Evolutionary conservation across 176 grass and related monocot species (phyloP).

Genomic region (Bothriochloa decipiens): DNA sequence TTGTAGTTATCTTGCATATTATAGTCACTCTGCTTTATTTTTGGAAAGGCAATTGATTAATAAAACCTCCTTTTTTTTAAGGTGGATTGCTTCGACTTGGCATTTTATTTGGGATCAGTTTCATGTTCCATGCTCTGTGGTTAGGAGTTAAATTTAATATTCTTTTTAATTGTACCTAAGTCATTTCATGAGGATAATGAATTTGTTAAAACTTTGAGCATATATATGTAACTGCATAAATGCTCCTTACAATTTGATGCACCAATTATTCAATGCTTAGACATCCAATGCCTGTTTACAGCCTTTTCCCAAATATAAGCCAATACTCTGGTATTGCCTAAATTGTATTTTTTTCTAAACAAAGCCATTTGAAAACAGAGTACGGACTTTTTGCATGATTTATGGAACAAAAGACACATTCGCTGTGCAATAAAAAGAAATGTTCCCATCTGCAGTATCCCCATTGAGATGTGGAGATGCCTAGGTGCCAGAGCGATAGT

Average conservation of each 20-base stretch:
- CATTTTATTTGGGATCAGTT: neutral
- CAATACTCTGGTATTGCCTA: neutral
- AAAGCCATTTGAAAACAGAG: neutral
- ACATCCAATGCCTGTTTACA: neutral
- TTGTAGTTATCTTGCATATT: neutral
- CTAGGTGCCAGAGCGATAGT: too few relatives aligned
- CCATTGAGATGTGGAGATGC: too few relatives aligned
- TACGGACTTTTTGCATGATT: neutral
- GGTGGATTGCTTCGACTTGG: neutral
- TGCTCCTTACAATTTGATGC: neutral
- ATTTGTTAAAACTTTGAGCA: neutral
- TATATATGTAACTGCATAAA: neutral
- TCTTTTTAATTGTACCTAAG: neutral
- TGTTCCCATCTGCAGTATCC: neutral
- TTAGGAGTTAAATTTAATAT: neutral
- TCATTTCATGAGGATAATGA: neutral
- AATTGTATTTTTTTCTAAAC: neutral
- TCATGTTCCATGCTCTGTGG: neutral
- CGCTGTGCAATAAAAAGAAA: neutral
- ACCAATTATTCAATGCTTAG: neutral
- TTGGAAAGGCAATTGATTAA: neutral
- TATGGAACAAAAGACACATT: neutral
- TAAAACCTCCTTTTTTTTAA: neutral
- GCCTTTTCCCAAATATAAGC: neutral
- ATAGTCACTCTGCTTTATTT: neutral